phyloP scores from a whole-genome alignment of 306 rosid species.

The Quercus suber region DNA sequence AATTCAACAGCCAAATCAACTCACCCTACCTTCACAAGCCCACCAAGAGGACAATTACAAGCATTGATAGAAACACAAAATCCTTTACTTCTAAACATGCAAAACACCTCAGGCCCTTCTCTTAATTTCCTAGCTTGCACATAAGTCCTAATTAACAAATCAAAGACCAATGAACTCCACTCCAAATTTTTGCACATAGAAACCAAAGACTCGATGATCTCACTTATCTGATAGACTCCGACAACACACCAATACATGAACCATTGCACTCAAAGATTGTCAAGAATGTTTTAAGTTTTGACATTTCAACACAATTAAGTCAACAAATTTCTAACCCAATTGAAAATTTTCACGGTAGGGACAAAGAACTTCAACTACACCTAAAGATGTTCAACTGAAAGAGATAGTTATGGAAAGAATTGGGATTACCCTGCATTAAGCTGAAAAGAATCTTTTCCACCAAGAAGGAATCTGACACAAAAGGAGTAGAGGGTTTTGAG shows the following conservation, averaged over 20 bases:
- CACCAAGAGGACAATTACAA: conserved; percentile 69
- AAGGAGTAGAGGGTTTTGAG: too few relatives aligned
- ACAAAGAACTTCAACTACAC: too few relatives aligned
- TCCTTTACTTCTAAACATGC: conserved; percentile 43
- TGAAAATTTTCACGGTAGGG: too few relatives aligned
- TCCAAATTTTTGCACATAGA: conserved; percentile 9
- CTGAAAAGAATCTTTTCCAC: too few relatives aligned
- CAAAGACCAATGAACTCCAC: conserved; percentile 39
- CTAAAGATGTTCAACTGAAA: too few relatives aligned
- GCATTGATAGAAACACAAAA: conserved; percentile 59
- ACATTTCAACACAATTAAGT: conserved; percentile 18
- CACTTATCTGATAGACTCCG: conserved; percentile 50
- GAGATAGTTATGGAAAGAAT: too few relatives aligned
- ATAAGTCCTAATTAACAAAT: conserved; percentile 73
- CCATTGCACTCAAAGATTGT: conserved; percentile 49
- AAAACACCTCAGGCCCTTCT: conserved; percentile 73
- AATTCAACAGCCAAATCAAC: conserved; percentile 51
- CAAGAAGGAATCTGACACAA: too few relatives aligned
- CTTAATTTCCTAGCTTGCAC: conserved; percentile 82
- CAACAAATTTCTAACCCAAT: too few relatives aligned
- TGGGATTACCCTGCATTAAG: too few relatives aligned
- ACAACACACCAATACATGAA: conserved; percentile 50
- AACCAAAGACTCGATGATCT: conserved; percentile 55
- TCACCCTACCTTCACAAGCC: conserved; percentile 80
- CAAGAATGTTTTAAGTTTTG: conserved; percentile 55